phyloP scores from a whole-genome alignment of 106 monocot genomes.

The Xerophyta viscosa region DNA sequence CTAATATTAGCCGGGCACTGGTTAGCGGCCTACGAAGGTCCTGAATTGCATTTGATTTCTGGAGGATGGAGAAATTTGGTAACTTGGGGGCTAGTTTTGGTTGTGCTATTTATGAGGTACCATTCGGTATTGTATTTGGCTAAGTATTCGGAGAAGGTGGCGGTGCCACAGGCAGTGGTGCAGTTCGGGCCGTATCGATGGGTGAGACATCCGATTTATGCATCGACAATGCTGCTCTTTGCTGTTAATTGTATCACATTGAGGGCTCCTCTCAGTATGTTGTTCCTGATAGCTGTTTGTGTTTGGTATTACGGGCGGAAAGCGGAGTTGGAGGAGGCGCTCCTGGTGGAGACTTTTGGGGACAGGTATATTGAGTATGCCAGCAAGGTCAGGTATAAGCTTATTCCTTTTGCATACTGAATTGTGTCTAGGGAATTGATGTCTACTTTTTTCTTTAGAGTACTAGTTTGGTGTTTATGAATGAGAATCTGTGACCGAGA shows the following conservation, averaged over 20 bases:
- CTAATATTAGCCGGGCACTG: slow-evolving; percentile 49
- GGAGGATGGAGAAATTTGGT: slow-evolving; percentile 63
- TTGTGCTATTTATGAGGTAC: slow-evolving; percentile 54
- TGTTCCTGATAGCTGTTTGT: slow-evolving; percentile 35
- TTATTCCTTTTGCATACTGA: slow-evolving; percentile 62
- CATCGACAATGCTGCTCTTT: slow-evolving; percentile 63
- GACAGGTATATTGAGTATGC: slow-evolving; percentile 49
- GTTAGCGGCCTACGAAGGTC: slow-evolving; percentile 59
- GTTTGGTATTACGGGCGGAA: slow-evolving; percentile 62
- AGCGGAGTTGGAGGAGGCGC: slow-evolving; percentile 59
- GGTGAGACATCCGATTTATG: slow-evolving; percentile 74
- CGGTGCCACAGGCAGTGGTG: slow-evolving; percentile 48
- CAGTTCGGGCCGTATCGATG: slow-evolving; percentile 78
- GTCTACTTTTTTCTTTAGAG: background rate
- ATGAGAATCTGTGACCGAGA: too few species aligned
- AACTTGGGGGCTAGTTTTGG: slow-evolving; percentile 42
- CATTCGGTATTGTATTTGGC: slow-evolving; percentile 58
- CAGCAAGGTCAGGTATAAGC: slow-evolving; percentile 67
- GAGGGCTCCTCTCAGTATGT: slow-evolving; percentile 51
- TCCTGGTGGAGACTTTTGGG: slow-evolving; percentile 54
- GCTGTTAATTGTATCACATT: slow-evolving; percentile 39
- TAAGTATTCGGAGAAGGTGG: slow-evolving; percentile 71
- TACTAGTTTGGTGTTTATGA: too few species aligned
- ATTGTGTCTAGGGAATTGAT: slow-evolving; percentile 1
- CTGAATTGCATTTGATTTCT: slow-evolving; percentile 46